Evolutionary conservation across 257 asterid genomes (phyloP), one percentile per base, ranked within the genome.

Genomic region (Solanum boliviense): DNA sequence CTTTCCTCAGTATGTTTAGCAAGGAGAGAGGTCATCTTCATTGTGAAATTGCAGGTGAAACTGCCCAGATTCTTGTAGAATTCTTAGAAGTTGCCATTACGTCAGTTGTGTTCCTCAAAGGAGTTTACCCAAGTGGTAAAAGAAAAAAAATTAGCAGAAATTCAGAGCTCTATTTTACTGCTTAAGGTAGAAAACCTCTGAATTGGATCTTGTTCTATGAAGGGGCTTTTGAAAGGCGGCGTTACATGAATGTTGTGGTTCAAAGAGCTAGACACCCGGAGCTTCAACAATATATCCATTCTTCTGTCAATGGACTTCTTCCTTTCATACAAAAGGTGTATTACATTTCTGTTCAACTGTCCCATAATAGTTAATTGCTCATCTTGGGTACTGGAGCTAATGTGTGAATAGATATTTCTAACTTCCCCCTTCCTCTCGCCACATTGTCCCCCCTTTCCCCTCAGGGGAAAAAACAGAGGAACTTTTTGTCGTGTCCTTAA

Each of bases 181-280:
- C 13, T 73, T 27, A 83, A 48, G 60, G 6, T 86, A 58, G 46
- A 39, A 25, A 72, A 25, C 52, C 21, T 29, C 75, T 76, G 21
- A 76, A 86, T 58, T 35, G 11, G 20, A 67, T 34, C 56, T 29
- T 73, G 10, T 56, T 71, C 11, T 34, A 32, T 29, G 32, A 87
- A 95, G 98, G 97, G 88, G 98, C 98, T 39, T 96, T 95, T 83
- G 99, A 94, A 92, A 92, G 98, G 90, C 92, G 94, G 91, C 90
- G 97, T 21, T 95, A 95, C 92, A 93, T 95, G 98, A 96, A 95
- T 90, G 88, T 94, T 21, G 98, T 95, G 90, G 95, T 94, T 81
- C 99, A 96, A 86, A 95, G 62, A 92, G 97, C 98, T 87, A 90
- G 85, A 78, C 96, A 96, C 88, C 98, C 98, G 73, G 92, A 94